Base-by-base conservation (phyloP, 371 early-diverging fungal species). In the Actinomucor elegans region DNA sequence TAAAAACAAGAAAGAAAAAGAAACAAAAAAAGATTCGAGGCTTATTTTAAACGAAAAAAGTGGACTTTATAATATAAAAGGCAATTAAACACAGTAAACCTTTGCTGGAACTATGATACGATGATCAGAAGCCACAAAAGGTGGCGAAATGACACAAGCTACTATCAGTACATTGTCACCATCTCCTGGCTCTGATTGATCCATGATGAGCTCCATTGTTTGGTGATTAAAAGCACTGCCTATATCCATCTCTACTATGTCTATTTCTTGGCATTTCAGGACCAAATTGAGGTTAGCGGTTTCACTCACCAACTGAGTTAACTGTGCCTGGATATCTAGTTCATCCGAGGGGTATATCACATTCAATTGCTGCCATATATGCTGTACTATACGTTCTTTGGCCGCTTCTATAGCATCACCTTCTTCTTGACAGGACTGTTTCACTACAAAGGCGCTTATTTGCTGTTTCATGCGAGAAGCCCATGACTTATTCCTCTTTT, bases 381-480 rank as follows among this genome's bases (percentile, higher is more conserved):
- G 28, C 8, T 60, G 23, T 17, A 51, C 50, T n/a, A 73, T 41
- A 4, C 48, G 12, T 2, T 52, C 47, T 17, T 56, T 55, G 9
- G 63, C 67, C 20, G 45, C 24, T 20, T 59, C 48, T 5, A 64
- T 52, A 17, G 48, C 23, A 7, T 59, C 51, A 5, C 51, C 42
- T 36, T 55, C 59, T 15, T 54, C 42, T 7, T 48, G 52, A n/a
- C n/a, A n/a, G 0, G 65, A 52, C 21, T 67, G 66, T 28, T 66
- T 64, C 1, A 57, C 63, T 4, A 71, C 50, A 27, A 75, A 56
- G 0, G 56, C 38, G 8, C 57, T 55, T 21, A 71, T 55, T 37
- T 75, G 75, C 31, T 75, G 72, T 20, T 65, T 59, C 34, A 75
- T 41, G 9, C 75, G 59, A n/a, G 60, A 33, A 20, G 69, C 62